Evolutionary conservation across 1,284 basidiomycete genomes (phyloP), one percentile per base, ranked within the genome.

Genomic region (Cutaneotrichosporon mucoides): DNA sequence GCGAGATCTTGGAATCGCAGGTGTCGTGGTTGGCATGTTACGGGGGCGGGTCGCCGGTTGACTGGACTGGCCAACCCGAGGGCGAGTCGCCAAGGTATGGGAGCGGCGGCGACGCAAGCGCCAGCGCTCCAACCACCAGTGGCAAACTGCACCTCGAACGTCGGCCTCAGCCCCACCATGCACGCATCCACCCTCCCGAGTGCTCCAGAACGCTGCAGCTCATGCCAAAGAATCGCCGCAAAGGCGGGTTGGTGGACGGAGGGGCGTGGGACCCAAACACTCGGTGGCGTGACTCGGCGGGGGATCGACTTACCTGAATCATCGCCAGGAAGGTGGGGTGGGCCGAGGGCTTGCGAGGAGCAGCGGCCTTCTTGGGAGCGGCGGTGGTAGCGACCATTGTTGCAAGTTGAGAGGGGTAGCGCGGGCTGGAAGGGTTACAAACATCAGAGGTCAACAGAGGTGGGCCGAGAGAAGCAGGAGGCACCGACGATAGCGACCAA

Each of bases 311-410:
- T 61, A 80, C 79, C 74, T 77, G 76, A 71, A 80, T 73, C 79
- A 80, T 80, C 50, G 71, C 65, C 51, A 77, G 70, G 72, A 77
- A 80, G 43, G 76, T 72, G 49, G 78, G 78, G 75, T 79, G 79
- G n/a, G 71, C 38, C 35, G 73, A 43, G 34, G 70, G 38, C 70
- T 71, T 73, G 64, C 70, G 68, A 56, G 66, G 53, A 43, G 71
- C 61, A 15, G 76, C 55, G 56, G 73, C 65, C 66, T 72, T 75
- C 70, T 76, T 76, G 59, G 69, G 45, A 56, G 64, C 57, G 40
- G 68, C 38, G 61, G 69, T 63, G 56, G 70, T 68, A 56, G 76
- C 62, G 62, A 68, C 70, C 75, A 76, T 78, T 66, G 67, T 72
- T 6, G 46, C 46, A 47, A 34, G 51, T 54, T 53, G 34, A 48